These are phyloP conservation scores for Syzygium malaccense DNA, from an alignment of 441 rosid genomes.

Conservation along the genomic window DNA sequence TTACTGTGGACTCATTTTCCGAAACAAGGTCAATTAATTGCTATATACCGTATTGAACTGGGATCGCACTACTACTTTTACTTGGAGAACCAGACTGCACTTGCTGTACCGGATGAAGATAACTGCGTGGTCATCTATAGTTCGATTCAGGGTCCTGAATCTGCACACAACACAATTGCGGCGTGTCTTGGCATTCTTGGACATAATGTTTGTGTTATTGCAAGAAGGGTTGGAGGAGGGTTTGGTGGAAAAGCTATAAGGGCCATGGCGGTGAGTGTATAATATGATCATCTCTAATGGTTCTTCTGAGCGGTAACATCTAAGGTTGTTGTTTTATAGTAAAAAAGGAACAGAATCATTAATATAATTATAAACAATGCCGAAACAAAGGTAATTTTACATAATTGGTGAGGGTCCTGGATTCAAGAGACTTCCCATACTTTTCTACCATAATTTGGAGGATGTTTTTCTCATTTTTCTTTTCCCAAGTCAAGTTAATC, in stretches of 20 bases:
- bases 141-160: conserved; percentile 63
- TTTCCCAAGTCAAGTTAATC: background rate
- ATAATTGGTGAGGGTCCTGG: background rate
- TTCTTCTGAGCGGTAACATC: background rate
- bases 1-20: background rate
- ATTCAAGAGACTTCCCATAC: background rate
- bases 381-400: background rate
- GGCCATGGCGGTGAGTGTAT: conserved; percentile 63
- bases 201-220: conserved; percentile 74
- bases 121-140: conserved; percentile 70
- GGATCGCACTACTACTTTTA: conserved; percentile 91
- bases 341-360: background rate
- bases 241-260: conserved; percentile 79
- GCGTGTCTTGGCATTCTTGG: conserved; percentile 78
- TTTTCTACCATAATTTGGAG: background rate
- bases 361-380: too few relatives aligned
- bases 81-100: conserved; percentile 86
- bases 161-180: conserved; percentile 45
- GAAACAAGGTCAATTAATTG: background rate
- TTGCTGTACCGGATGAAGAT: conserved; percentile 98
- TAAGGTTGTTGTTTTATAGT: background rate
- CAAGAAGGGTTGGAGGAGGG: conserved; percentile 91
- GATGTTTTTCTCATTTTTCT: background rate
- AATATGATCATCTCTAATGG: background rate
- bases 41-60: conserved; percentile 41